phyloP scores from a whole-genome alignment of 2,329 filamentous ascomycete genomes.

The Sporothrix pallida region DNA sequence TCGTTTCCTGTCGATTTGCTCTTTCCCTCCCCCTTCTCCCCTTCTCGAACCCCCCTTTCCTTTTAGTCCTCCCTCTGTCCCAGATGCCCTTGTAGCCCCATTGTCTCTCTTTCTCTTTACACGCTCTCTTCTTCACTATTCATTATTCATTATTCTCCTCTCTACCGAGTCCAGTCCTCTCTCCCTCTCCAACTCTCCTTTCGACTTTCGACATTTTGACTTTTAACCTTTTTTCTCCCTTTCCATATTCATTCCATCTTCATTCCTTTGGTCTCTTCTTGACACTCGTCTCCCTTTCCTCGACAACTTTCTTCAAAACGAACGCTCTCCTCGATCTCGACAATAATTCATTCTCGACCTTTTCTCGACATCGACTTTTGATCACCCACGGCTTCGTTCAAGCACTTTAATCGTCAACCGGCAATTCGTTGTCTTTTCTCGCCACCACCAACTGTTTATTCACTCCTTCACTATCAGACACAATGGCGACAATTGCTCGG shows the following conservation, averaged over 20 bases:
- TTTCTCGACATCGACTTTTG: not conserved
- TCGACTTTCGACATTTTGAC: not conserved
- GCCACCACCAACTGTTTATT: not conserved
- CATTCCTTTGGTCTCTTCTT: not conserved
- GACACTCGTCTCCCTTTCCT: slow-evolving; percentile 19
- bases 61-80: slow-evolving; percentile 26
- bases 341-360: not conserved
- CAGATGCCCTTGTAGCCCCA: slow-evolving; percentile 15
- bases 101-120: not conserved
- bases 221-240: no score
- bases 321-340: not conserved
- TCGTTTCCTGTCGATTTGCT: not conserved
- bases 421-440: not conserved
- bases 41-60: not conserved
- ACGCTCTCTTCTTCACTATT: not conserved
- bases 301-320: not conserved
- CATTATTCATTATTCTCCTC: not conserved
- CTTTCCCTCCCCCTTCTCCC: not conserved
- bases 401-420: not conserved
- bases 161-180: not conserved
- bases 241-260: no score
- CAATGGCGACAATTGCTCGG: slow-evolving; percentile 64
- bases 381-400: not conserved
- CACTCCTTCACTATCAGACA: slow-evolving; percentile 34
- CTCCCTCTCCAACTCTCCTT: not conserved